phyloP scores from a whole-genome alignment of 2,329 filamentous ascomycete genomes.

The Ilyonectria sp. region DNA sequence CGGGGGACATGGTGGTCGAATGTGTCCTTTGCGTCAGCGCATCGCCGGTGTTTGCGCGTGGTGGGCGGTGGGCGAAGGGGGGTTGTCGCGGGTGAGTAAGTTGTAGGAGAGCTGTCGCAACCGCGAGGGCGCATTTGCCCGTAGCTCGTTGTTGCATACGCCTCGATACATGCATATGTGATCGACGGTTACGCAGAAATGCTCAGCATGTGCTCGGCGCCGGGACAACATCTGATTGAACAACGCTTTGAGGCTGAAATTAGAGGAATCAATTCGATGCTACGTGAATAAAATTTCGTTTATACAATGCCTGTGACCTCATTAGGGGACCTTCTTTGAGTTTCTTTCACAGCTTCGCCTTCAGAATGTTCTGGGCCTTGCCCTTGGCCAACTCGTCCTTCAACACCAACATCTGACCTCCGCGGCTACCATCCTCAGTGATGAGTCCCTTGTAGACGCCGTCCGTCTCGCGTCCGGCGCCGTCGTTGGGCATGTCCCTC shows the following conservation, averaged over 20 bases:
- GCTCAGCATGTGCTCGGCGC: not conserved
- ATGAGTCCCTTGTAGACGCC: slow-evolving; percentile 57
- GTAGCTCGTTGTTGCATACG: slow-evolving; percentile 36
- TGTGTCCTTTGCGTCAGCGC: slow-evolving; percentile 17
- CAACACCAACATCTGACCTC: slow-evolving; percentile 63
- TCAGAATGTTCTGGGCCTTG: slow-evolving; percentile 35
- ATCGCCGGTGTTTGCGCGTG: slow-evolving; percentile 28
- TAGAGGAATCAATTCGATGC: slow-evolving; percentile 12
- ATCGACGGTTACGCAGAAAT: not conserved
- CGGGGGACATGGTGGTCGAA: slow-evolving; percentile 60
- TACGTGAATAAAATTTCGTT: slow-evolving; percentile 15
- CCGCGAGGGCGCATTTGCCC: slow-evolving; percentile 7
- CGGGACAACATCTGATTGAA: slow-evolving; percentile 19
- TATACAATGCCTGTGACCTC: slow-evolving; percentile 10
- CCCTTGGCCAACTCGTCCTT: slow-evolving; percentile 58
- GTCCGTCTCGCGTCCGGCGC: slow-evolving; percentile 52
- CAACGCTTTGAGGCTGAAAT: not conserved
- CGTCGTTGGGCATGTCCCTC: slow-evolving; percentile 68
- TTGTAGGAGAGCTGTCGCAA: slow-evolving; percentile 31
- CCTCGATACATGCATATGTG: slow-evolving; percentile 38
- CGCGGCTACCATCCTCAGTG: slow-evolving; percentile 69
- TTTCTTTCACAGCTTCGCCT: slow-evolving; percentile 46
- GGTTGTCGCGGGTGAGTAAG: slow-evolving; percentile 3
- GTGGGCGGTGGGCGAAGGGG: not conserved
- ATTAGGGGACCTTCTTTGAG: slow-evolving; percentile 15